Evolutionary conservation across 1,284 basidiomycete species (phyloP).

Genomic region (Puccinia triticina): DNA sequence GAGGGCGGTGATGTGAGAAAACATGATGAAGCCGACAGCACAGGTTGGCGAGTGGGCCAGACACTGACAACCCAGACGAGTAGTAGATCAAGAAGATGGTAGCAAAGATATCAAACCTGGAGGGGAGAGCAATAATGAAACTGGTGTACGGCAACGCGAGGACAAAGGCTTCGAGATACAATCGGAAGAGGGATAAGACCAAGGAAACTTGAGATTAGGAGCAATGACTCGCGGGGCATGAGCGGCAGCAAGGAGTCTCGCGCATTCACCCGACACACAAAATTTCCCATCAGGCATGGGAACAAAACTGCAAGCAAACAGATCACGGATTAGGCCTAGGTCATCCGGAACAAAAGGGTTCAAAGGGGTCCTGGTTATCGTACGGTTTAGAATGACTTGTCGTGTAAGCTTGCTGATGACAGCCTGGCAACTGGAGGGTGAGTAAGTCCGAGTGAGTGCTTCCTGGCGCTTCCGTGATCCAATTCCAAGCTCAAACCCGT

Average conservation of each 20-base stretch:
- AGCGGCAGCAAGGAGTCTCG: not conserved
- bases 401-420: no score
- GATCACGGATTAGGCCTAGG: not conserved
- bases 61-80: not conserved
- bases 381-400: not conserved
- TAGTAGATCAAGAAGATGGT: not conserved
- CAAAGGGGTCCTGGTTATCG: not conserved
- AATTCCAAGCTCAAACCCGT: no score
- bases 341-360: not conserved
- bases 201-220: not conserved
- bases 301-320: not conserved
- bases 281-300: not conserved
- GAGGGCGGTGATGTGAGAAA: conserved; percentile 19
- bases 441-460: no score
- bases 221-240: not conserved
- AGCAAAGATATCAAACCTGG: no score
- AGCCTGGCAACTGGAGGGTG: no score
- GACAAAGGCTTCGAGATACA: not conserved
- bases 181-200: not conserved
- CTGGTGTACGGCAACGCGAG: not conserved
- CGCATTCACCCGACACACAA: not conserved
- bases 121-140: not conserved
- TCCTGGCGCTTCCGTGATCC: no score
- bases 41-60: not conserved
- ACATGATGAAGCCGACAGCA: not conserved